Percentiles rank a stretch among this genome's conserved stretches.
phyloP scores from a whole-genome alignment of 306 rosid genomes.

The Cicer cuneatum region DNA sequence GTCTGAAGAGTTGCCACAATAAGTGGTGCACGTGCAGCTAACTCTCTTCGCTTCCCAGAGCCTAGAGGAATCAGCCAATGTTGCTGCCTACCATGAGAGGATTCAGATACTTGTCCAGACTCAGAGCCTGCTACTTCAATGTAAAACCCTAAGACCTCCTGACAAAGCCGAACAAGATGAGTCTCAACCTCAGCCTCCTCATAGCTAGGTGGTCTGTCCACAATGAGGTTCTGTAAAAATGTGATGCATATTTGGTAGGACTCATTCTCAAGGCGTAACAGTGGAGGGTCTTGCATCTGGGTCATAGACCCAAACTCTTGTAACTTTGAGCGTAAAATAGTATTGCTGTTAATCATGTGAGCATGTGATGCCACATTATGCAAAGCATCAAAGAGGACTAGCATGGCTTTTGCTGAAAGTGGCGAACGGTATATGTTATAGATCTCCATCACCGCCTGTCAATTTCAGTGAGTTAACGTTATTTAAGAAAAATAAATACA shows the following conservation, averaged over 20 bases:
- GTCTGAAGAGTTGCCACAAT: conserved; percentile 86
- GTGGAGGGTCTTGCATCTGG: conserved; percentile 99
- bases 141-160: conserved; percentile 77
- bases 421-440: conserved; percentile 83
- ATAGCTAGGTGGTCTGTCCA: conserved; percentile 68
- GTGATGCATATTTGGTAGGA: conserved; percentile 95
- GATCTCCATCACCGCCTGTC: conserved; percentile 94
- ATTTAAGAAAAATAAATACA: conserved; percentile 4
- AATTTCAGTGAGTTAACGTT: conserved; percentile 45
- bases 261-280: conserved; percentile 92
- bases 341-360: conserved; percentile 73
- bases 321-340: conserved; percentile 74
- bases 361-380: conserved; percentile 85
- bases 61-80: conserved; percentile 90
- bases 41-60: conserved; percentile 88
- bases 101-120: conserved; percentile 59
- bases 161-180: conserved; percentile 70
- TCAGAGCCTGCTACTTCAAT: conserved; percentile 69
- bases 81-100: conserved; percentile 60
- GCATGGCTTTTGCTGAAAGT: conserved; percentile 66
- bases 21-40: conserved; percentile 90
- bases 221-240: conserved; percentile 78
- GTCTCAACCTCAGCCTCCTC: conserved; percentile 77
- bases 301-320: conserved; percentile 86
- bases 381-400: conserved; percentile 76